Base-by-base conservation (phyloP, 106 monocot species). In the Hemerocallis citrina region DNA sequence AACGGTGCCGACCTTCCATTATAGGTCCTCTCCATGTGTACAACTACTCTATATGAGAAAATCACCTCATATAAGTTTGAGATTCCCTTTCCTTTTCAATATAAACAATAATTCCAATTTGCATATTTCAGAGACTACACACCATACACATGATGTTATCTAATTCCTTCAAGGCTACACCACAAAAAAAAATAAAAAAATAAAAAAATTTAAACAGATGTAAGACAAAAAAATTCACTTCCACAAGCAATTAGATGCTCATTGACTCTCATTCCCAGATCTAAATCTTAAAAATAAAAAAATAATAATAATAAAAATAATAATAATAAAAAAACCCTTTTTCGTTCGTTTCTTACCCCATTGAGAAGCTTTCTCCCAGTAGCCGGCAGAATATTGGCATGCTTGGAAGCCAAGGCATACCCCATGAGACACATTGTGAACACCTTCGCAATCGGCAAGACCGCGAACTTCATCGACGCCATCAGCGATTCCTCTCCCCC, bases 361-460 rank as follows among this genome's bases (percentile, higher is more conserved):
- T 94, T 94, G 20, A 94, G 79, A 68, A 89, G 93, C 67, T 85
- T 94, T 68, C 93, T 75, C 27, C 93, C 89, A 77, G 70, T 80
- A 16, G 93, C 79, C n/a, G 89, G 73, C 23, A 94, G 75, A 59
- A 94, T 83, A 47, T 83, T 85, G 44, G 83, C 79, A 66, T 75
- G 74, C 65, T 89, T 94, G 32, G 82, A 89, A 25, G 93, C 82
- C 93, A 94, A 85, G 17, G 89, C 66, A 52, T 78, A 85, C 22
- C 93, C 93, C 82, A 94, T 62, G 43, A 85, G 85, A 54, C 89
- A 89, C 79, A 94, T 82, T 0, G 74, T 79, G 61, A 89, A 89
- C n/a, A 94, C 89, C 72, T 94, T 94, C 0, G 80, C 81, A 46
- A 94, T 85, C 3, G 93, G 93, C 47, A 94, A 37, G 39, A 89